These are phyloP conservation scores for Sclerotinia spermophila DNA, from an alignment of 2,329 filamentous ascomycete genomes.

Conservation along the genomic window DNA sequence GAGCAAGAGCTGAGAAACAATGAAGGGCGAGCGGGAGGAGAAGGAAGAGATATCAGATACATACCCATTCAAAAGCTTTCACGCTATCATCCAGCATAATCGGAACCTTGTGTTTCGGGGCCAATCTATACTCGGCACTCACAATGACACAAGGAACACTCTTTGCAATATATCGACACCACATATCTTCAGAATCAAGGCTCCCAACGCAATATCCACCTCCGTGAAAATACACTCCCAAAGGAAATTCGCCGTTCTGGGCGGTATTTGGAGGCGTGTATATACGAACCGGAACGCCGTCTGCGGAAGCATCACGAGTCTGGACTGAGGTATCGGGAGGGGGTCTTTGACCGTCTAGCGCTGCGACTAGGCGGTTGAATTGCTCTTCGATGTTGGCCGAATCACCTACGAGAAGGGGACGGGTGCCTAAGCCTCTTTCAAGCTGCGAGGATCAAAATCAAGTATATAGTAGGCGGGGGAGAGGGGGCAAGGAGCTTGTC, in stretches of 20 bases:
- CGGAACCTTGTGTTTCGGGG: not conserved
- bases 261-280: slow-evolving; percentile 25
- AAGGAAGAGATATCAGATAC: too few species aligned
- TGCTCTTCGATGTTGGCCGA: slow-evolving; percentile 23
- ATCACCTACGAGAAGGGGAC: slow-evolving; percentile 24
- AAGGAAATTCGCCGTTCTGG: slow-evolving; percentile 36
- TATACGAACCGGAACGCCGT: slow-evolving; percentile 29
- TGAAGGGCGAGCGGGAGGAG: not conserved
- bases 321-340: slow-evolving; percentile 23
- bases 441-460: slow-evolving; percentile 20
- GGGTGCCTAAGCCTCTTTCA: slow-evolving; percentile 26
- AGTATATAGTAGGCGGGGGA: not conserved
- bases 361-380: slow-evolving; percentile 20
- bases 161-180: slow-evolving; percentile 52
- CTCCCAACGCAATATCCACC: slow-evolving; percentile 58
- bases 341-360: slow-evolving; percentile 22
- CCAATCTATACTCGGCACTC: slow-evolving; percentile 52
- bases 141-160: slow-evolving; percentile 50
- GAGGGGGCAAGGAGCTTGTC: not conserved
- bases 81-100: slow-evolving; percentile 11
- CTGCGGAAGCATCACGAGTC: slow-evolving; percentile 21
- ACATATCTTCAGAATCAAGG: slow-evolving; percentile 59
- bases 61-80: slow-evolving; percentile 6
- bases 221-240: slow-evolving; percentile 55
- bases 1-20: not conserved